Conservation (phyloP, 1,284 basidiomycete genomes). For the Anthracocystis setariae region DNA sequence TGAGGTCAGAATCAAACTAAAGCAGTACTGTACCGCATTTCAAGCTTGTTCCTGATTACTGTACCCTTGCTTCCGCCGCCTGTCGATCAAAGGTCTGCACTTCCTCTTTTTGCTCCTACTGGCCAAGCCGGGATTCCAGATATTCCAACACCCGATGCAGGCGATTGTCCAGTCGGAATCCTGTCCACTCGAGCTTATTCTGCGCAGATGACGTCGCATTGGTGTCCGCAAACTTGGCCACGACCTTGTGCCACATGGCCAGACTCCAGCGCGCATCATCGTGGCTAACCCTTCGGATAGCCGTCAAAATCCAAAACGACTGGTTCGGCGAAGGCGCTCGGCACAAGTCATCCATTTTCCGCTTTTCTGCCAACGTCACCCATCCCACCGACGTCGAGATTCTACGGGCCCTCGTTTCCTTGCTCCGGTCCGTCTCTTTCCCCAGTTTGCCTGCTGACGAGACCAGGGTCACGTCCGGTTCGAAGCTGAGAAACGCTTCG, state of each 20-base stretch:
- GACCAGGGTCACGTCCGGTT: constrained; percentile 16
- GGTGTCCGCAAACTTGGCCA: constrained; percentile 29
- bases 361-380: constrained; percentile 22
- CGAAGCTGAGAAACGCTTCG: constrained; percentile 26
- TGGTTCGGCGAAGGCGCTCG: constrained; percentile 34
- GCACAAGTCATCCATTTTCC: constrained; percentile 16
- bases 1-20: no score
- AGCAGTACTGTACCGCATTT: background rate
- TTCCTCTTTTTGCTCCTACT: constrained; percentile 2
- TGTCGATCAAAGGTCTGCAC: background rate
- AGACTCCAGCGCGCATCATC: constrained; percentile 41
- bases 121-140: constrained; percentile 13
- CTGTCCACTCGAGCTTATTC: constrained; percentile 13
- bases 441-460: background rate
- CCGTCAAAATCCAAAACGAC: constrained; percentile 44
- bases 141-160: constrained; percentile 32
- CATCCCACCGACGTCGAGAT: constrained; percentile 22
- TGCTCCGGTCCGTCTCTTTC: background rate
- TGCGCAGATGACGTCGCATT: background rate
- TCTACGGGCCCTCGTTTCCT: background rate
- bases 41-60: background rate
- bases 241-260: constrained; percentile 38
- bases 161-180: constrained; percentile 26
- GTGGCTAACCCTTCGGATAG: constrained; percentile 36
- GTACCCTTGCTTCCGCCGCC: no score